These are phyloP conservation scores for Plectosphaerella plurivora DNA, from an alignment of 2,329 filamentous ascomycete species.

Conservation along the genomic window DNA sequence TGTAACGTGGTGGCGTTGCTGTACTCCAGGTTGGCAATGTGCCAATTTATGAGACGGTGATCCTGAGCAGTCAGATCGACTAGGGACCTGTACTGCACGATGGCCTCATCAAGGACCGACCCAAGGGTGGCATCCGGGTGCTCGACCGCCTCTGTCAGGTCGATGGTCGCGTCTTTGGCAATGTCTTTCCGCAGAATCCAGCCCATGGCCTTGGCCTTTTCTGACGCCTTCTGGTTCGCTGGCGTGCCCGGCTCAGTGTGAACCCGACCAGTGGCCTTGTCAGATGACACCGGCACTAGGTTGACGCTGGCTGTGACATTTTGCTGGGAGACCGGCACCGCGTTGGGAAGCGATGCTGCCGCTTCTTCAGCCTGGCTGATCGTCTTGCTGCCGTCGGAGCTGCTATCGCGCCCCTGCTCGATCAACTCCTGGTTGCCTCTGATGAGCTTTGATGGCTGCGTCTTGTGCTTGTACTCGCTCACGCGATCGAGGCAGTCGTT, in stretches of 20 bases:
- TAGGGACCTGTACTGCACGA: constrained; percentile 79
- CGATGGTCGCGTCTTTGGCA: constrained; percentile 60
- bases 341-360: constrained; percentile 54
- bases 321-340: constrained; percentile 47
- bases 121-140: constrained; percentile 71
- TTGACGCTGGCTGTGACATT: constrained; percentile 49
- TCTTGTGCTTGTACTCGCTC: constrained; percentile 82
- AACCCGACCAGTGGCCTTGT: constrained; percentile 67
- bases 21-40: constrained; percentile 96
- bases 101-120: constrained; percentile 86
- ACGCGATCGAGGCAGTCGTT: constrained; percentile 92
- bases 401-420: constrained; percentile 75
- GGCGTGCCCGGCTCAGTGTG: constrained; percentile 67
- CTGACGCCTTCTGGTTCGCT: constrained; percentile 67
- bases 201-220: constrained; percentile 75
- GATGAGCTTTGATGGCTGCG: constrained; percentile 63
- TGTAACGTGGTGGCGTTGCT: constrained; percentile 89
- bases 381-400: constrained; percentile 63
- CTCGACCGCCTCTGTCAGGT: constrained; percentile 63
- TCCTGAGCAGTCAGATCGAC: constrained; percentile 82
- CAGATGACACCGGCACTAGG: constrained; percentile 59
- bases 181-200: constrained; percentile 70
- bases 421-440: constrained; percentile 81
- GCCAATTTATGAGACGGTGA: constrained; percentile 91
- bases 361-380: constrained; percentile 72